Percentiles rank a stretch among this genome's conserved stretches.
phyloP scores from a whole-genome alignment of 2,329 filamentous ascomycete species.

The Ampelomyces quisqualis region DNA sequence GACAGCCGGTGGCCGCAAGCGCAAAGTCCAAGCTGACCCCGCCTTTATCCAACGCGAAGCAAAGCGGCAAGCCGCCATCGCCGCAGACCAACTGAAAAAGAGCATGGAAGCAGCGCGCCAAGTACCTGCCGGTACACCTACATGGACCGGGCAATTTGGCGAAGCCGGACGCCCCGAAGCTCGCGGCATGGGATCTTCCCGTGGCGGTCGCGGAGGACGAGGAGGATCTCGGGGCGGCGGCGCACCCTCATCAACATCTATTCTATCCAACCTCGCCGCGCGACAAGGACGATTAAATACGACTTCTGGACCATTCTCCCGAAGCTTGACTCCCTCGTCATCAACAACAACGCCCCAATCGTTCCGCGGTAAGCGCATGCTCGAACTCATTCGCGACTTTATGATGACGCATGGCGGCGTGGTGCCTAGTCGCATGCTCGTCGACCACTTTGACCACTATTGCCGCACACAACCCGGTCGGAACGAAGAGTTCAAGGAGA shows the following conservation, averaged over 20 bases:
- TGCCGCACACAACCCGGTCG: constrained; percentile 69
- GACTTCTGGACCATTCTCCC: constrained; percentile 23
- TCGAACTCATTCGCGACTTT: constrained; percentile 69
- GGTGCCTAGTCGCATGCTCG: constrained; percentile 79
- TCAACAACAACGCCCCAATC: constrained; percentile 26
- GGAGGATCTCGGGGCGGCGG: constrained; percentile 40
- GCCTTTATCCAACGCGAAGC: constrained; percentile 81
- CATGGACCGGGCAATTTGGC: constrained; percentile 88
- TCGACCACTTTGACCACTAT: constrained; percentile 84
- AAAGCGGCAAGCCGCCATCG: constrained; percentile 72
- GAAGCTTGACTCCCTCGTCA: constrained; percentile 32
- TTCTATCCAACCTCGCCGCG: constrained; percentile 48
- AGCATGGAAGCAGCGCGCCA: constrained; percentile 70
- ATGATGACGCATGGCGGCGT: constrained; percentile 74
- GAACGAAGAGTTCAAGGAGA: constrained; percentile 73
- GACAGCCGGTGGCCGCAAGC: constrained; percentile 53
- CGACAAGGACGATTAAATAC: constrained; percentile 40
- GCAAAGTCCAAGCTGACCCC: constrained; percentile 70
- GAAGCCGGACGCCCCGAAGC: constrained; percentile 65
- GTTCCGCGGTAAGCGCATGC: constrained; percentile 46
- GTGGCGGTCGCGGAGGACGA: constrained; percentile 44
- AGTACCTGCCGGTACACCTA: constrained; percentile 80
- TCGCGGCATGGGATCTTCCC: constrained; percentile 40
- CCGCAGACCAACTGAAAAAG: constrained; percentile 72
- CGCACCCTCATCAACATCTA: constrained; percentile 45